Base-by-base conservation (phyloP, 169 alveolate genomes). In the Cyclospora cayetanensis region DNA sequence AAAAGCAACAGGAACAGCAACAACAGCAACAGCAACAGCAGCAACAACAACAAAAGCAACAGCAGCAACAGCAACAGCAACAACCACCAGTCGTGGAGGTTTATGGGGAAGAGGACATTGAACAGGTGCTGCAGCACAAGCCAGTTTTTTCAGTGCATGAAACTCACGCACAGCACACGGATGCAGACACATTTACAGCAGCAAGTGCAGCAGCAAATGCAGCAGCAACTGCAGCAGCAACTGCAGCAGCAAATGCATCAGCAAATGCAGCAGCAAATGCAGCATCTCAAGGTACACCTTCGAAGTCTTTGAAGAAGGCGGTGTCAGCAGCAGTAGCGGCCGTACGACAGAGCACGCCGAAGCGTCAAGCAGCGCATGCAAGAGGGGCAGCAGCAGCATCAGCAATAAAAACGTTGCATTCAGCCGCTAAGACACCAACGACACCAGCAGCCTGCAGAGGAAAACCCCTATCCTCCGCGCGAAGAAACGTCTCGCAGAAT, bases 251-350 rank as follows among this genome's bases (percentile, higher is more conserved):
- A 35, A 29, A 12, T 15, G 37, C 37, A 35, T 18, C 83, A 25
- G 35, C 77, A 4, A 18, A 37, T 4, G 34, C 77, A 25, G 12
- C 77, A 25, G 52, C 80, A 29, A 31, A 34, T 29, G 52, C 80
- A 68, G 50, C 31, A 34, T 7, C 52, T 4, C 34, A 35, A 9
- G 65, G 60, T 39, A 74, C 84, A 29, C 63, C 65, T 20, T 74
- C 84, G 22, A 37, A 41, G n/a, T 74, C 84, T 22, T 27, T 74
- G 41, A 74, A 43, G n/a, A 74, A 12, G 42, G 20, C 85, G 42
- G 85, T 63, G 18, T 55, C 85, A 74, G 85, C 85, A 74, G 84
- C 84, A 74, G 85, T 43, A 41, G 86, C 86, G 43, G 86, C 86
- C 41, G 86, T 50, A 9, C 63, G 86, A 20, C 68, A 42, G 66